Base-by-base conservation (phyloP, 1,284 basidiomycete genomes). In the Lignosus rhinocerotis region DNA sequence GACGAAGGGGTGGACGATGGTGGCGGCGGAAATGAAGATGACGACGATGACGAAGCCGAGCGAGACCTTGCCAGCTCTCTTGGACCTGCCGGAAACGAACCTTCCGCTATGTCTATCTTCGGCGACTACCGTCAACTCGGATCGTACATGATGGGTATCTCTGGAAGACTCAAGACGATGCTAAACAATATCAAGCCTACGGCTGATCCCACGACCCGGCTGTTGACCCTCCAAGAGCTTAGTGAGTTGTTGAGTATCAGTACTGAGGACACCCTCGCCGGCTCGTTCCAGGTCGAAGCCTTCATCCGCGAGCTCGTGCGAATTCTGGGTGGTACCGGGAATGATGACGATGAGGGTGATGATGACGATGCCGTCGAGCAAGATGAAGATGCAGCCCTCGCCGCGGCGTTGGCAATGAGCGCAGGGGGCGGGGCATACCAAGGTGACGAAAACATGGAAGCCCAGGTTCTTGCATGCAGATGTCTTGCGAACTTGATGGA, bases 401-500 rank as follows among this genome's bases (percentile, higher is more conserved):
- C 92, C 21, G 92, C 93, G 25, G 93, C 89, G 2, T 75, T 95
- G 44, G 89, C 92, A 10, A 81, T 91, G 75, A 91, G 89, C 64
- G 72, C 82, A 1, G 87, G 87, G 17, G 84, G 81, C 14, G 70
- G 72, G 9, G 69, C 75, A 12, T 90, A 81, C 68, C 84, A 87
- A 67, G 91, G 89, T 36, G 90, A 90, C 68, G 90, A 92, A 65
- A 94, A 96, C 70, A 85, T 93, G 56, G 94, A 96, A 75, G 90
- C 92, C 25, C 94, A 96, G 75, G 86, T 97, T 46, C 81, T 98
- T 48, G 95, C 96, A 45, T 97, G 94, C 74, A 83, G 96, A 60
- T 98, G 95, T 73, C 80, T 98, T 55, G 95, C 95, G 43, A 97
- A 98, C 73, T 81, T 98, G 58, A 95, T 98, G 93, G 95, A 98